Evolutionary conservation across 345 rosid species (phyloP), one percentile per base, ranked within the genome.

Genomic region (Sisymbrium altissimum): DNA sequence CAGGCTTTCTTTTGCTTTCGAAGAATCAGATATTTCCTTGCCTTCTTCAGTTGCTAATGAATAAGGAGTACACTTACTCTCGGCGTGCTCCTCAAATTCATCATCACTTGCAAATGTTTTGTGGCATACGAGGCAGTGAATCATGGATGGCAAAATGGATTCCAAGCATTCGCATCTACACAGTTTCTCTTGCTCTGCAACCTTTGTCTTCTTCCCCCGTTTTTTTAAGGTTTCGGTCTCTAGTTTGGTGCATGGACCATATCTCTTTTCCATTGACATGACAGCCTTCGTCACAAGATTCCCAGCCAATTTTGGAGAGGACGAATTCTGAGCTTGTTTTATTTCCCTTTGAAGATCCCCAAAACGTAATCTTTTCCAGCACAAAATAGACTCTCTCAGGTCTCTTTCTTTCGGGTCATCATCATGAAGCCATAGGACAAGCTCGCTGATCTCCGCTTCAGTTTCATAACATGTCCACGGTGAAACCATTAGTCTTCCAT

Each of bases 151-250:
- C 88, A 86, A 88, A 64, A 88, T 82, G 23, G 84, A 88, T 85
- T 95, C 99, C 63, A 95, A 82, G 76, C 99, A 95, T 73, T 83
- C 84, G 48, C 99, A 95, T 46, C 97, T 79, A 48, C 80, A 86
- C 71, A 84, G 81, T 76, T 82, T 88, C 57, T 87, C 95, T 70
- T 62, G 83, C 64, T 73, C 76, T 29, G 48, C 76, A 68, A 81
- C 63, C 73, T 75, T 82, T 52, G 78, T 81, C 82, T 81, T 84
- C 79, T 88, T 85, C 61, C 84, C 89, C 53, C 55, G 75, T 75
- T 80, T 85, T 81, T 83, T 87, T 12, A 72, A 48, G 17, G 78
- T 30, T 46, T 79, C 87, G 18, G 49, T 68, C 71, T 83, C 89
- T 15, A 81, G 52, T 75, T 80, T 86, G 32, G 50, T 53, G 75